Percentiles rank a stretch among this genome's conserved stretches.
These are phyloP conservation scores for Euphorbia schlechtendalii DNA, from an alignment of 441 rosid genomes.

Conservation along the genomic window DNA sequence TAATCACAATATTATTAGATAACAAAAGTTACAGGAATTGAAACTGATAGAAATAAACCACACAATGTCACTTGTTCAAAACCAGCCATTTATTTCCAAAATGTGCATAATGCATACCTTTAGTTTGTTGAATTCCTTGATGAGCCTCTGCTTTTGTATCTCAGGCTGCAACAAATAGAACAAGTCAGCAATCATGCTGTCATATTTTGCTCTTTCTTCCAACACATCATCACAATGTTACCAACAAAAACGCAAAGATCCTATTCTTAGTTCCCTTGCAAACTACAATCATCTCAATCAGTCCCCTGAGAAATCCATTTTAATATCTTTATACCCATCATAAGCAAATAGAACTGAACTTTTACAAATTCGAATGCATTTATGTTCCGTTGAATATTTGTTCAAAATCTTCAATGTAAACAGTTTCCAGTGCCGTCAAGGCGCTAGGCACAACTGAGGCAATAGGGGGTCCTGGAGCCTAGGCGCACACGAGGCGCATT, in stretches of 20 bases:
- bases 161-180: constrained; percentile 58
- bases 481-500: too few relatives aligned
- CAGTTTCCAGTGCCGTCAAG: too few relatives aligned
- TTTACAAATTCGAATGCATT: background rate
- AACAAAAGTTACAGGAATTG: constrained; percentile 8
- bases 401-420: background rate
- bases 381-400: too few relatives aligned
- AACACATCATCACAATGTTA: background rate
- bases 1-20: constrained; percentile 15
- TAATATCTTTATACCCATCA: background rate
- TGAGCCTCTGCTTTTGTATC: constrained; percentile 57
- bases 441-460: too few relatives aligned
- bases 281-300: background rate
- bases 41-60: background rate
- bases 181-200: constrained; percentile 17
- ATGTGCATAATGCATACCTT: constrained; percentile 36
- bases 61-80: background rate
- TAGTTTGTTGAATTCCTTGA: constrained; percentile 66
- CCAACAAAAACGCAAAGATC: background rate
- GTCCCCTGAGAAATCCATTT: background rate
- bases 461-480: too few relatives aligned
- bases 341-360: background rate
- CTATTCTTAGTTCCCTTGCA: background rate
- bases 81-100: background rate
- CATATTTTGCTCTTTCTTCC: background rate